Evolutionary conservation across 192 early-diverging fungal species (phyloP).

Genomic region (Funneliformis geosporum): DNA sequence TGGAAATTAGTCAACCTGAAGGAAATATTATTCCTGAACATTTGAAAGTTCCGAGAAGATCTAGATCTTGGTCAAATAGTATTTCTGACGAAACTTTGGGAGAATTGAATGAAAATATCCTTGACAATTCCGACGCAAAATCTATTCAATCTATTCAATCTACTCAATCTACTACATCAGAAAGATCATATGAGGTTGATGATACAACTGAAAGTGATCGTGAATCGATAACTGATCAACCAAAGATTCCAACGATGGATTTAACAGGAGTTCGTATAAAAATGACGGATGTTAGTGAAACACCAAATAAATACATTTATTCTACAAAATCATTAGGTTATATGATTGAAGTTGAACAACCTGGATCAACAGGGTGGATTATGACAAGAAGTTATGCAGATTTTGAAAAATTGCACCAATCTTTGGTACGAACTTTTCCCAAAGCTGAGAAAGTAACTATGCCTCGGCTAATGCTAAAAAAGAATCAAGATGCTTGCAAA

Average conservation of each 20-base stretch:
- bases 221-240: neutral
- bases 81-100: neutral
- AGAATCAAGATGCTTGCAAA: conserved; percentile 17
- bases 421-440: conserved; percentile 12
- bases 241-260: neutral
- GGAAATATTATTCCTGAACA: neutral
- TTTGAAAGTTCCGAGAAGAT: neutral
- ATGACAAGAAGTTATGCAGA: conserved; percentile 22
- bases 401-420: conserved; percentile 14
- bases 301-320: conserved; percentile 22
- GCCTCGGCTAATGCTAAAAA: conserved; percentile 22
- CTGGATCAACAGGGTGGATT: conserved; percentile 28
- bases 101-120: neutral
- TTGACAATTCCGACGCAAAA: neutral
- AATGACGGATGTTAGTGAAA: conserved; percentile 17
- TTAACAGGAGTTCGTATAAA: conserved; percentile 19
- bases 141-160: neutral
- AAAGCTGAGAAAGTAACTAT: conserved; percentile 27
- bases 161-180: too few relatives aligned
- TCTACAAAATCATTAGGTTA: conserved; percentile 1
- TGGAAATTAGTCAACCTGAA: neutral
- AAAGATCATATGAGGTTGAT: neutral
- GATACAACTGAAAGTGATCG: neutral
- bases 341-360: conserved; percentile 33
- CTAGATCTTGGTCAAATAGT: neutral